These are phyloP conservation scores for Coemansia sp. DNA, from an alignment of 192 early-diverging fungal genomes.

Conservation along the genomic window DNA sequence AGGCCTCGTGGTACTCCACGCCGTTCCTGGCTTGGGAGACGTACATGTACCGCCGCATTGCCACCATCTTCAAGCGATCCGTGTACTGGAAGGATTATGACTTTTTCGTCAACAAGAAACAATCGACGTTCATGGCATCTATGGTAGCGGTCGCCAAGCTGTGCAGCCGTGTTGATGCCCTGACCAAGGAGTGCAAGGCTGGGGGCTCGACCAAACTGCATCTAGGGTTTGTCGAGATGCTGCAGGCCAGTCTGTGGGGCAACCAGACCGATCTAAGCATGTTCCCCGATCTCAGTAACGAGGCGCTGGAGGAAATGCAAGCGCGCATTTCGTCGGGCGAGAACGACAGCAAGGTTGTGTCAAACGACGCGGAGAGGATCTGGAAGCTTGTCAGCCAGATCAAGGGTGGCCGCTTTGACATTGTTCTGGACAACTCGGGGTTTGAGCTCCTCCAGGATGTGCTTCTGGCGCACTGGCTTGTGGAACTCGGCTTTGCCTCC, in stretches of 20 bases:
- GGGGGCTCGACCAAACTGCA: slow-evolving; percentile 25
- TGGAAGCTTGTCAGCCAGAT: slow-evolving; percentile 60
- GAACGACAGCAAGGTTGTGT: slow-evolving; percentile 62
- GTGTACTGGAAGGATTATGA: slow-evolving; percentile 69
- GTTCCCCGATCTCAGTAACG: slow-evolving; percentile 65
- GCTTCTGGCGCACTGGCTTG: slow-evolving; percentile 81
- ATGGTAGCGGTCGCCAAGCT: slow-evolving; percentile 65
- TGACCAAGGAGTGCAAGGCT: slow-evolving; percentile 23
- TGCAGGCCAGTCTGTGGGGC: slow-evolving; percentile 84
- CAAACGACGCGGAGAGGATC: slow-evolving; percentile 68
- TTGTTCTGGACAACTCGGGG: slow-evolving; percentile 91
- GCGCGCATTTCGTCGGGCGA: slow-evolving; percentile 47
- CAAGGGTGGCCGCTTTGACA: slow-evolving; percentile 66
- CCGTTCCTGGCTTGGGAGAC: slow-evolving; percentile 86
- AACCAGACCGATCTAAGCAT: slow-evolving; percentile 87
- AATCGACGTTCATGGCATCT: slow-evolving; percentile 67
- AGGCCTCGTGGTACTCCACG: slow-evolving; percentile 68
- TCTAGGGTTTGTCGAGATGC: slow-evolving; percentile 66
- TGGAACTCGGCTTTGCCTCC: slow-evolving; percentile 63
- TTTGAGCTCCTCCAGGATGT: slow-evolving; percentile 92
- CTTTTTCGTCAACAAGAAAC: slow-evolving; percentile 70
- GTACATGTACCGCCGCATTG: slow-evolving; percentile 77
- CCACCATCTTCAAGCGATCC: slow-evolving; percentile 58
- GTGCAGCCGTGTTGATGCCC: slow-evolving; percentile 57
- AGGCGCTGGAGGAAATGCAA: slow-evolving; percentile 72